phyloP scores from a whole-genome alignment of 768 basidiomycete species.

The Russula sp. region DNA sequence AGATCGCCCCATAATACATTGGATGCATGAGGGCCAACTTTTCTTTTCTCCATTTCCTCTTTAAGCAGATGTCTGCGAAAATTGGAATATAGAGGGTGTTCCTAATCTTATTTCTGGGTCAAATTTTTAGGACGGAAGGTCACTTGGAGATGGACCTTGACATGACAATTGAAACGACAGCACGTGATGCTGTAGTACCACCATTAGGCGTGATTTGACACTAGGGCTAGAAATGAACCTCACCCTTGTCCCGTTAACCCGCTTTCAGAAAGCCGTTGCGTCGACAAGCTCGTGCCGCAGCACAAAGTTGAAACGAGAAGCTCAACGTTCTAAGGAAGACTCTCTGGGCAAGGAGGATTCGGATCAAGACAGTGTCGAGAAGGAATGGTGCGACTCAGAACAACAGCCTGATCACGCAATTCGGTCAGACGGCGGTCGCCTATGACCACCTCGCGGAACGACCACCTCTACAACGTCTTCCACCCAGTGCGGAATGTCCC shows the following conservation, averaged over 20 bases:
- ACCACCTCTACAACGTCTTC: slow-evolving; percentile 4
- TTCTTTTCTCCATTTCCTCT: too few relatives aligned
- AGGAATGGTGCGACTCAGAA: slow-evolving; percentile 2
- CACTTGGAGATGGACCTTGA: too few relatives aligned
- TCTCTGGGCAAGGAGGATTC: not conserved
- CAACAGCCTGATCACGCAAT: not conserved
- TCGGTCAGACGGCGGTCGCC: not conserved
- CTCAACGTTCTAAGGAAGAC: slow-evolving; percentile 2
- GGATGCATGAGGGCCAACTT: too few relatives aligned
- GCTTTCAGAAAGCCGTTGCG: not conserved
- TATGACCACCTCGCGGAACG: slow-evolving; percentile 10
- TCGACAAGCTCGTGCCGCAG: slow-evolving; percentile 5
- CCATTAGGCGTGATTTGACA: slow-evolving; percentile 7
- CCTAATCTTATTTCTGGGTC: too few relatives aligned
- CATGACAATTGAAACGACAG: slow-evolving; percentile 35
- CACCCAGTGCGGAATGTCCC: not conserved
- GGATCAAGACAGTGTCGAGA: not conserved
- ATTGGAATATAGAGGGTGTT: too few relatives aligned
- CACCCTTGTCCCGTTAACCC: not conserved
- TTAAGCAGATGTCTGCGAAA: too few relatives aligned
- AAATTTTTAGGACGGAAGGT: too few relatives aligned
- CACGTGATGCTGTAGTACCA: slow-evolving; percentile 33
- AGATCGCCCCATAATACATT: too few relatives aligned
- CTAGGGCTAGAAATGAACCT: not conserved
- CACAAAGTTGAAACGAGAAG: slow-evolving; percentile 1